These are phyloP conservation scores for Kregervanrija fluxuum DNA, from an alignment of 805 yeast species.

Conservation along the genomic window DNA sequence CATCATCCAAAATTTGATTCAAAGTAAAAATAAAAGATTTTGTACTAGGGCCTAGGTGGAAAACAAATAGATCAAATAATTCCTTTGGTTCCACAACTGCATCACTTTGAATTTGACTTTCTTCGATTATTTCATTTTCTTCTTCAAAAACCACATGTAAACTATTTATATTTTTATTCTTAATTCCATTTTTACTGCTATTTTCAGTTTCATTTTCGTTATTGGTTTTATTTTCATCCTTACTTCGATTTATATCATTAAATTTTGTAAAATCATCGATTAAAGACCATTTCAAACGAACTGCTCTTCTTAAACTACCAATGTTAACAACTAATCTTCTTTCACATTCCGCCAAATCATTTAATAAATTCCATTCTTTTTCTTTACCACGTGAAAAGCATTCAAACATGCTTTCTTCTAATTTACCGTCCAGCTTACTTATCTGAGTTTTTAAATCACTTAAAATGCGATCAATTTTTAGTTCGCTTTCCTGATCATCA, in stretches of 20 bases:
- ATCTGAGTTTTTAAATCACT: conserved; percentile 35
- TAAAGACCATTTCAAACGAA: conserved; percentile 52
- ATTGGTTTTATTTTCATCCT: no score
- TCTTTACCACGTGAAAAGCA: conserved; percentile 48
- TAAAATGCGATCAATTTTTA: conserved; percentile 22
- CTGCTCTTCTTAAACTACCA: conserved; percentile 62
- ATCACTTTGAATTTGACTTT: conserved; percentile 10
- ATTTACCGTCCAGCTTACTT: conserved; percentile 29
- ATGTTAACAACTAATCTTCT: conserved; percentile 47
- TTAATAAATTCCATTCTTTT: conserved; percentile 39
- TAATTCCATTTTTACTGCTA: no score
- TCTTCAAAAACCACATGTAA: not conserved
- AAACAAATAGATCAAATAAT: conserved; percentile 59
- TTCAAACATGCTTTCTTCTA: conserved; percentile 61
- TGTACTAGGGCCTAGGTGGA: conserved; percentile 65
- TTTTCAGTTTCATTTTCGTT: no score
- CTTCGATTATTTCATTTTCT: not conserved
- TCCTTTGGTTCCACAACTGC: conserved; percentile 30
- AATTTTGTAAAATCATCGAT: no score
- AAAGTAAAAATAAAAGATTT: conserved; percentile 59
- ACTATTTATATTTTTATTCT: no score
- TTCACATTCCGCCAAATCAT: conserved; percentile 43
- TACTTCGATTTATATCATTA: no score
- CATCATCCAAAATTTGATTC: conserved; percentile 49
- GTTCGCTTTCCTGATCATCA: not conserved